phyloP scores from a whole-genome alignment of 371 early-diverging fungal genomes.

The Mortierella sp. region DNA sequence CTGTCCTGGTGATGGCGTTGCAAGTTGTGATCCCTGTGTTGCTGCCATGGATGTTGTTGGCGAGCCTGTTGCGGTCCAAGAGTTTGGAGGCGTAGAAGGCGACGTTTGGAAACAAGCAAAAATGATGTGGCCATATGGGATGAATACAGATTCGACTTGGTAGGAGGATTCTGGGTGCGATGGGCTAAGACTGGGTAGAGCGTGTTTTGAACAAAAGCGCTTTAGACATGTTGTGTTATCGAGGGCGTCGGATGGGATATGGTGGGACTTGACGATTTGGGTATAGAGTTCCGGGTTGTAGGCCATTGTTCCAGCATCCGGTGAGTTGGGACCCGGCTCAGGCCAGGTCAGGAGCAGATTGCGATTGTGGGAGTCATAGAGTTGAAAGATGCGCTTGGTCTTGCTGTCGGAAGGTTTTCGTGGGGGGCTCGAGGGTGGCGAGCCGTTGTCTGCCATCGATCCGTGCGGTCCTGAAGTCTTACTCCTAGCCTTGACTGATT shows the following conservation, averaged over 20 bases:
- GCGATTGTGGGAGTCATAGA: conserved; percentile 57
- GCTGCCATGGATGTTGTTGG: conserved; percentile 21
- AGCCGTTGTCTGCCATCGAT: background rate
- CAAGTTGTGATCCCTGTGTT: conserved; percentile 24
- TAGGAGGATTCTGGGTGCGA: conserved; percentile 43
- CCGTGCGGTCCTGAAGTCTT: background rate
- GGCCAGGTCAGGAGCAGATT: conserved; percentile 63
- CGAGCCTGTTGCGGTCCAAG: conserved; percentile 30
- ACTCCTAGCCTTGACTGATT: conserved; percentile 24
- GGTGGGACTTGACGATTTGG: conserved; percentile 58
- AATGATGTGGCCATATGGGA: conserved; percentile 61
- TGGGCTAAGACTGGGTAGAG: conserved; percentile 28
- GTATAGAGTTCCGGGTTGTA: conserved; percentile 59
- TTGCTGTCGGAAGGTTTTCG: conserved; percentile 23
- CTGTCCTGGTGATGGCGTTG: conserved; percentile 22
- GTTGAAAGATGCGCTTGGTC: conserved; percentile 63
- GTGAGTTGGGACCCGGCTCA: conserved; percentile 42
- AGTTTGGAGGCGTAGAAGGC: conserved; percentile 35
- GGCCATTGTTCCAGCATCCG: conserved; percentile 28
- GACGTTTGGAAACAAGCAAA: conserved; percentile 61
- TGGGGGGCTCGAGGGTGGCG: conserved; percentile 31
- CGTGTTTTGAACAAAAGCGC: conserved; percentile 55
- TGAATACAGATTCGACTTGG: conserved; percentile 61
- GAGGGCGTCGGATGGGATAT: conserved; percentile 54
- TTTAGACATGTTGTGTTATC: conserved; percentile 56